Percentiles rank a stretch among this genome's conserved stretches.
These are phyloP conservation scores for Colletotrichum euphorbiae DNA, from an alignment of 2,329 filamentous ascomycete genomes.

Conservation along the genomic window DNA sequence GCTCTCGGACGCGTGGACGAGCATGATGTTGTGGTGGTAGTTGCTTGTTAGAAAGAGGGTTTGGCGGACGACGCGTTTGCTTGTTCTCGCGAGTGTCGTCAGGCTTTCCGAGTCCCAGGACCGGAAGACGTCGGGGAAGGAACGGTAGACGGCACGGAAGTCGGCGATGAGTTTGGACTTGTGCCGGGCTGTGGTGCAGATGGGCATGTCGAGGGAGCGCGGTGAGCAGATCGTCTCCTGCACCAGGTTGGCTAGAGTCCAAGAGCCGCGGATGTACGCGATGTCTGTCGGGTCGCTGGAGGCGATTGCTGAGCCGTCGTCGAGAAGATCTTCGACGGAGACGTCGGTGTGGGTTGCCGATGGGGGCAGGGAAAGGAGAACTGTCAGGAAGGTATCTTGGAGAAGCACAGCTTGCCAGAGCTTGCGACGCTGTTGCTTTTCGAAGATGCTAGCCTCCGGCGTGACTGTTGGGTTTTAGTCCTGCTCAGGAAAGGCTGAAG, in stretches of 20 bases:
- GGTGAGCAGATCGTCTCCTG: conserved; percentile 82
- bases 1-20: conserved; percentile 79
- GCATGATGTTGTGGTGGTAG: conserved; percentile 85
- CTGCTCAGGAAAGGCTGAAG: conserved; percentile 33
- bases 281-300: conserved; percentile 73
- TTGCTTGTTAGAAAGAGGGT: conserved; percentile 84
- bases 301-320: conserved; percentile 69
- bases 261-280: conserved; percentile 80
- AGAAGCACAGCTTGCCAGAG: conserved; percentile 85
- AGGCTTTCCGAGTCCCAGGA: conserved; percentile 74
- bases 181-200: conserved; percentile 75
- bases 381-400: conserved; percentile 85
- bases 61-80: conserved; percentile 77
- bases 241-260: conserved; percentile 82
- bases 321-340: conserved; percentile 76
- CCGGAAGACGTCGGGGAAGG: conserved; percentile 77
- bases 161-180: conserved; percentile 77
- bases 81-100: conserved; percentile 64
- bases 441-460: conserved; percentile 73
- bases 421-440: conserved; percentile 83
- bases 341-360: conserved; percentile 85
- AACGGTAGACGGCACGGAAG: conserved; percentile 78
- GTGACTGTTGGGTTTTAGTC: conserved; percentile 57
- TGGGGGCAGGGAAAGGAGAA: conserved; percentile 81
- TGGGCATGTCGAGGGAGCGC: conserved; percentile 77